Evolutionary conservation across 192 early-diverging fungal genomes (phyloP).

Genomic region (Coemansia sp.): DNA sequence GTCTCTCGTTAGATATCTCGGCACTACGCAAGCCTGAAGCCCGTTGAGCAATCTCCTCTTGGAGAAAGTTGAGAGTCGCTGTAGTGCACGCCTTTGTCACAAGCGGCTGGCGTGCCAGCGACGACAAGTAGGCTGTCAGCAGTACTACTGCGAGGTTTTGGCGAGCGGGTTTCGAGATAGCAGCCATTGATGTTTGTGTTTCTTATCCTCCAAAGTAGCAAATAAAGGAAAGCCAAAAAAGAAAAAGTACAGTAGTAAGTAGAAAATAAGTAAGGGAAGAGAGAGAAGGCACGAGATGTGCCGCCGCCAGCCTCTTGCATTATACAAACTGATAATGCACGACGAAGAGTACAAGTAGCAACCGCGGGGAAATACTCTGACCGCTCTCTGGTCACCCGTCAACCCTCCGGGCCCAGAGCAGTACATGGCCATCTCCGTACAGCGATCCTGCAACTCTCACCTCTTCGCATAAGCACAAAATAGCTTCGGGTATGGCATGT

Average conservation of each 20-base stretch:
- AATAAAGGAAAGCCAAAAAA: neutral
- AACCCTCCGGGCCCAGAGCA: too few species aligned
- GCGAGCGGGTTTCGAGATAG: conserved; percentile 44
- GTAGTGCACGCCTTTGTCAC: conserved; percentile 80
- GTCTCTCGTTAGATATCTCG: conserved; percentile 48
- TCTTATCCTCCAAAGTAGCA: neutral
- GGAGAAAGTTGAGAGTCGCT: conserved; percentile 71
- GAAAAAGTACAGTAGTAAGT: conserved; percentile 1
- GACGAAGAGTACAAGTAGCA: neutral
- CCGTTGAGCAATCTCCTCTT: conserved; percentile 74
- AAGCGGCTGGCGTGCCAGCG: conserved; percentile 67
- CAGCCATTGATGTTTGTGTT: conserved; percentile 34
- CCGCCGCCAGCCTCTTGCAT: neutral
- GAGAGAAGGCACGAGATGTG: neutral
- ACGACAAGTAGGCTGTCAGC: conserved; percentile 62
- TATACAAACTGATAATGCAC: neutral
- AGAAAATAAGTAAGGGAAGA: neutral
- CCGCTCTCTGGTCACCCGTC: neutral
- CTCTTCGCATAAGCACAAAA: neutral
- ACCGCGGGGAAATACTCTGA: conserved; percentile 5
- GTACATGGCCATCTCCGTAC: neutral
- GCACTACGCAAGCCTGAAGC: conserved; percentile 58
- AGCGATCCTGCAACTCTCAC: neutral
- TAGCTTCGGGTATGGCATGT: neutral
- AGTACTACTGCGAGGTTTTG: conserved; percentile 50